These are phyloP conservation scores for Barnettozyma populi DNA, from an alignment of 805 yeast genomes.

Conservation along the genomic window DNA sequence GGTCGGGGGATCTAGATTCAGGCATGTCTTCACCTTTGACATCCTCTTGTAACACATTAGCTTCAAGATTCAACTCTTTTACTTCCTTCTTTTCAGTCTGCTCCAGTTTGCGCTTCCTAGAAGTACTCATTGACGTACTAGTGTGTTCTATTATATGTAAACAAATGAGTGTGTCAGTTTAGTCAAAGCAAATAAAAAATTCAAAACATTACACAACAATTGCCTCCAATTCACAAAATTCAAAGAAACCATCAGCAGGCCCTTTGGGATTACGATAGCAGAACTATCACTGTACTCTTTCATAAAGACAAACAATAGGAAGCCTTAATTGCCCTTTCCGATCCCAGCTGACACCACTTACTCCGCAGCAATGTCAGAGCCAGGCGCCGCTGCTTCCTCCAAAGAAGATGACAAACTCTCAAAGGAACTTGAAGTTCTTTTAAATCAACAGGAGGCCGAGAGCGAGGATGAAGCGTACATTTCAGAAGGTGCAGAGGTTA, in stretches of 20 bases:
- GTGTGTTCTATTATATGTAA: too few relatives aligned
- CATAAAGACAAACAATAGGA: background rate
- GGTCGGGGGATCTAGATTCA: conserved; percentile 9
- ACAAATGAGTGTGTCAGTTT: too few relatives aligned
- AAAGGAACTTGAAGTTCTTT: conserved; percentile 15
- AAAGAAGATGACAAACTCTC: conserved; percentile 3
- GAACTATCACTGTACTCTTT: background rate
- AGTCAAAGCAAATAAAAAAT: background rate
- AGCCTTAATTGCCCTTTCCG: background rate
- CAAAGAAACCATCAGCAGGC: background rate
- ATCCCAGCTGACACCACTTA: background rate
- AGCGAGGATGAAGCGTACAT: conserved; percentile 35
- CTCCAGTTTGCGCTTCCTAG: conserved; percentile 4
- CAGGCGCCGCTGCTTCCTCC: background rate
- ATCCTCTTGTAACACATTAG: background rate
- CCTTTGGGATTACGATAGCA: background rate
- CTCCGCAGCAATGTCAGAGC: background rate
- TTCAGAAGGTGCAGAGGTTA: conserved; percentile 38
- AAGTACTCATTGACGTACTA: background rate
- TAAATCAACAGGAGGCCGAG: conserved; percentile 23
- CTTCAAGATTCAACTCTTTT: conserved; percentile 2
- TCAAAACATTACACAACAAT: background rate
- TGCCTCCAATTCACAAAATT: background rate
- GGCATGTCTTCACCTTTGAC: background rate
- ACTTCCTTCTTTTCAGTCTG: background rate